Evolutionary conservation across 129 eudicot species (phyloP), one percentile per base, ranked within the genome.

Genomic region (Scalesia atractyloides): DNA sequence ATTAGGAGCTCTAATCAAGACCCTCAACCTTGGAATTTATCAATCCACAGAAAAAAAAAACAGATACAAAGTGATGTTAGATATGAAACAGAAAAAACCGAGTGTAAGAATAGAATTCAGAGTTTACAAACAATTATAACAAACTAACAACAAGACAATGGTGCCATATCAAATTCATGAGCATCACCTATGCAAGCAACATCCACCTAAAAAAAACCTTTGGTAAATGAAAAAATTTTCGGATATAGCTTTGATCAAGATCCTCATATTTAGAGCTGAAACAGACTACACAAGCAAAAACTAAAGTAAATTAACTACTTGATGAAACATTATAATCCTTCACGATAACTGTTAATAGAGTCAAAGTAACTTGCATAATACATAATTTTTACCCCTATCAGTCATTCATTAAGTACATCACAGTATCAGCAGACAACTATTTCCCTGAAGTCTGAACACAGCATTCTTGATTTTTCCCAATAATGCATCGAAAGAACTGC

Each of bases 101-200:
- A 22, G 63, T 57, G n/a, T 20, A 12, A 58, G 17, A 24, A 58
- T 58, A 58, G 39, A 58, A 58, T 58, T 50, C 20, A 50, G 56
- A n/a, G n/a, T 15, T 22, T 13, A 24, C n/a, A 9, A 24, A 26
- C 1, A 58, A 24, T 58, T 12, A 5, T 22, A 58, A 54, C 60
- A 39, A 39, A 1, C 0, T 39, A 39, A 39, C 9, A 18, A 58
- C 17, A 12, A 12, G 39, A 22, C 9, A 4, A 12, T 22, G 9
- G 37, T 20, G 26, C 0, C 37, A 11, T 7, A 53, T 19, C 30
- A 53, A 1, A 53, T 53, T 24, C 59, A 5, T 53, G 17, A 53
- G 24, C 33, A 54, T 54, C 14, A 54, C 30, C 61, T 19, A 54
- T 9, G 33, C 62, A 19, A 19, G 62, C 62, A 56, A 56, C 20